Percentiles rank a stretch among this genome's conserved stretches.
These are phyloP conservation scores for Colletotrichum sp. DNA, from an alignment of 2,329 filamentous ascomycete genomes.

Conservation along the genomic window DNA sequence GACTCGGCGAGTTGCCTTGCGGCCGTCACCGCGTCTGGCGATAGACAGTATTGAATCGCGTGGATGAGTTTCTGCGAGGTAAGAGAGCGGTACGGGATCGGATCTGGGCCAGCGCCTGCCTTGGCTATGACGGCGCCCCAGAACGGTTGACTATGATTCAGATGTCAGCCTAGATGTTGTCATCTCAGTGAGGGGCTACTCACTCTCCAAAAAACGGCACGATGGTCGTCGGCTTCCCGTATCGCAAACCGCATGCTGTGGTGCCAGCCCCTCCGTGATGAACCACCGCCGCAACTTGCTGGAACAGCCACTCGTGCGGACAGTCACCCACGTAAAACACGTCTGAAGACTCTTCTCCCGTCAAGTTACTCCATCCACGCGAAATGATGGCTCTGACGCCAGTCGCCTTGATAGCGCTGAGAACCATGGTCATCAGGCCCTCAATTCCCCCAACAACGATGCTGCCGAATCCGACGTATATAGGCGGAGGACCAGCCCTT, in stretches of 20 bases:
- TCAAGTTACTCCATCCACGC: conserved; percentile 14
- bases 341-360: neutral
- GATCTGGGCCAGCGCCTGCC: conserved; percentile 14
- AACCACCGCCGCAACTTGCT: conserved; percentile 14
- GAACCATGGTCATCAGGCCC: conserved; percentile 10
- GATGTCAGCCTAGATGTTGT: neutral
- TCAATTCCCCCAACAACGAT: conserved; percentile 1
- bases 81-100: conserved; percentile 16
- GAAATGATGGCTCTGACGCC: conserved; percentile 18
- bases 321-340: conserved; percentile 18
- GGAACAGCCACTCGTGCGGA: conserved; percentile 20
- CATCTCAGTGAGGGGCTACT: neutral
- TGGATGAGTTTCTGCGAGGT: conserved; percentile 16
- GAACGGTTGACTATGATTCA: conserved; percentile 8
- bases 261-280: conserved; percentile 20
- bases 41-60: conserved; percentile 5
- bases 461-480: conserved; percentile 17
- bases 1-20: conserved; percentile 10
- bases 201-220: conserved; percentile 22
- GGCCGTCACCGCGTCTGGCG: neutral
- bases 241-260: conserved; percentile 12
- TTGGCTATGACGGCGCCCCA: conserved; percentile 20
- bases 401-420: conserved; percentile 2
- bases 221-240: conserved; percentile 12
- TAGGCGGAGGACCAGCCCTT: conserved; percentile 54